These are phyloP conservation scores for Phaeomoniella chlamydospora DNA, from an alignment of 2,329 filamentous ascomycete genomes.

Conservation along the genomic window DNA sequence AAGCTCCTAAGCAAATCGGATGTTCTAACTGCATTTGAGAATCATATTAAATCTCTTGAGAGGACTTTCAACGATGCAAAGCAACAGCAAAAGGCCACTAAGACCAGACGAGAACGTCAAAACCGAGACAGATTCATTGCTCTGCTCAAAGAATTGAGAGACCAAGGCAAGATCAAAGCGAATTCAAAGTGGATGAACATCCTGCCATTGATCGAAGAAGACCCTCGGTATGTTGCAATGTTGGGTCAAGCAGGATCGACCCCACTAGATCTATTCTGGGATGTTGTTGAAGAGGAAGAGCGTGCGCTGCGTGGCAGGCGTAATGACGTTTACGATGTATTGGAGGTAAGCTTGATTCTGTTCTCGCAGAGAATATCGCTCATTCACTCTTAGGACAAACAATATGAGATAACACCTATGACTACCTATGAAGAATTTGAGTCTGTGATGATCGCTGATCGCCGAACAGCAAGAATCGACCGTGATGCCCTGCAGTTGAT, in stretches of 20 bases:
- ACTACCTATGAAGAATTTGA: slow-evolving; percentile 84
- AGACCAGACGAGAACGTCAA: slow-evolving; percentile 69
- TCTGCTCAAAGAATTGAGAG: slow-evolving; percentile 60
- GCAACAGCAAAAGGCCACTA: slow-evolving; percentile 73
- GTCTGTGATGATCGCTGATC: slow-evolving; percentile 68
- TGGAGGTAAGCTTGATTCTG: slow-evolving; percentile 54
- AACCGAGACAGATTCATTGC: slow-evolving; percentile 67
- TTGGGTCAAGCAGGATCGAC: slow-evolving; percentile 72
- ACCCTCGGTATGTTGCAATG: slow-evolving; percentile 71
- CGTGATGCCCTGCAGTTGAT: slow-evolving; percentile 65
- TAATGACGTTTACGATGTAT: slow-evolving; percentile 74
- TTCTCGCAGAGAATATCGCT: slow-evolving; percentile 1
- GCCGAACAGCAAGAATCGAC: slow-evolving; percentile 76
- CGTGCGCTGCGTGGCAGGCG: slow-evolving; percentile 65
- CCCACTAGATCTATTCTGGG: slow-evolving; percentile 90
- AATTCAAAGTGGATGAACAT: slow-evolving; percentile 83
- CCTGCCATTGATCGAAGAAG: slow-evolving; percentile 57
- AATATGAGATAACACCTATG: slow-evolving; percentile 74
- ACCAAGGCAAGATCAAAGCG: slow-evolving; percentile 70
- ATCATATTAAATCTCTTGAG: slow-evolving; percentile 85
- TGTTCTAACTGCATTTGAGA: slow-evolving; percentile 83
- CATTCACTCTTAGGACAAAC: slow-evolving; percentile 52
- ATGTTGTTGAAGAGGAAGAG: slow-evolving; percentile 87
- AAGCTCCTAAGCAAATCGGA: slow-evolving; percentile 75
- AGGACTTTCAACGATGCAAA: slow-evolving; percentile 80